Evolutionary conservation across 805 yeast genomes (phyloP).

Genomic region (Pichia pseudocactophila): DNA sequence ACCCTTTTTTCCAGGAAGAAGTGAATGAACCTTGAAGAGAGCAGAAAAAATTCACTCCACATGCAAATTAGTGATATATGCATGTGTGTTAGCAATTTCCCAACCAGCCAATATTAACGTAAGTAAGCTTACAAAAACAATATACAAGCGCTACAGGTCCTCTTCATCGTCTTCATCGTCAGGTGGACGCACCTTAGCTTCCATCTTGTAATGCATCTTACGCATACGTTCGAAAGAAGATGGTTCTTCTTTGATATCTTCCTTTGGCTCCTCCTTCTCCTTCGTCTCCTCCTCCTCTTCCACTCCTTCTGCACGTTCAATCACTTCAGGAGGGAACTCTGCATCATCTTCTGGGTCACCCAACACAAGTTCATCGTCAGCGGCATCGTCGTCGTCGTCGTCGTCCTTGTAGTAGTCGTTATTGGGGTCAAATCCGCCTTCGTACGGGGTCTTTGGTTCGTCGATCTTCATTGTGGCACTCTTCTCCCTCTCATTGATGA

Average conservation of each 20-base stretch:
- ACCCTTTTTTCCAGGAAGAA: no score
- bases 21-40: no score
- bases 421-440: conserved; percentile 76
- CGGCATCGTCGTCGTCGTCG: conserved; percentile 42
- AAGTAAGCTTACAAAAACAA: no score
- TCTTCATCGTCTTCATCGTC: not conserved
- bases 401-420: conserved; percentile 73
- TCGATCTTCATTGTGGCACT: conserved; percentile 74
- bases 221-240: conserved; percentile 4
- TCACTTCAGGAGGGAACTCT: no score
- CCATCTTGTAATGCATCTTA: conserved; percentile 7
- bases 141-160: not conserved
- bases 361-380: conserved; percentile 25
- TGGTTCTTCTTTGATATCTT: not conserved
- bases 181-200: conserved; percentile 6
- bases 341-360: conserved; percentile 14
- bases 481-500: conserved; percentile 64
- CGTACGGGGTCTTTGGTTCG: conserved; percentile 94
- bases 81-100: no score
- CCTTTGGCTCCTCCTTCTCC: not conserved
- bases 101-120: no score
- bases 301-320: conserved; percentile 13
- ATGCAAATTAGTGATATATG: no score
- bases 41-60: no score
- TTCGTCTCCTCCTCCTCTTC: conserved; percentile 12